Evolutionary conservation across 176 grass and related monocot species (phyloP), one percentile per base, ranked within the genome.

Genomic region (Thinopyrum elongatum): DNA sequence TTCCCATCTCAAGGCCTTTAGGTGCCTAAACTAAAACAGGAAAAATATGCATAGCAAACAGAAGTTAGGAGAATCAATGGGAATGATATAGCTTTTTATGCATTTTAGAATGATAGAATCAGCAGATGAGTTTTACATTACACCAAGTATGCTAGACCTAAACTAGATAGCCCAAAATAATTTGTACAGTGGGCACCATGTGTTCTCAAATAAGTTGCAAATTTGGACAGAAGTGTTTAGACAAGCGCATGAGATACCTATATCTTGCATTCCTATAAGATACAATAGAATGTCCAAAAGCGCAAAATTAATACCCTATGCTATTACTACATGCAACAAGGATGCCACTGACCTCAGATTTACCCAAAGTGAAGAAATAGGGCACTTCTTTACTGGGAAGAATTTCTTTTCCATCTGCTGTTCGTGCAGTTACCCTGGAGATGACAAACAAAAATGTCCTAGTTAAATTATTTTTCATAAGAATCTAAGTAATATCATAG

Each of bases 1-100:
- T 95, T 33, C 92, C 96, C 91, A 98, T 94, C 81, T 98, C 93
- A 90, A 98, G 92, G 55, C 93, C 96, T 95, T 94, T 95, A 74
- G 96, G 92, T 83, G 95, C 90, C 96, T 98, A 84, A 82, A 92
- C 83, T 83, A 92, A 83, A 91, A 84, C 65, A 85, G 30, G 30
- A 84, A 83, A 49, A 76, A 65, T 82, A 71, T 80, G 70, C 57
- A 82, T 75, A 85, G 39, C 39, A 91, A 82, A 88, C 6, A 74
- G 22, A 47, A 76, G 69, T 87, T 73, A 86, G 58, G 15, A 17
- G 23, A 63, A 67, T 68, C 9, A 91, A 86, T 44, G 33, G 79
- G 66, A 86, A 80, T 7, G 58, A 65, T 25, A 68, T 5, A 80
- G 49, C 3, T 66, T 74, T 74, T 46, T 34, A 10, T 85, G 19